These are phyloP conservation scores for Suillus tomentosus DNA, from an alignment of 768 basidiomycete genomes.

Conservation along the genomic window DNA sequence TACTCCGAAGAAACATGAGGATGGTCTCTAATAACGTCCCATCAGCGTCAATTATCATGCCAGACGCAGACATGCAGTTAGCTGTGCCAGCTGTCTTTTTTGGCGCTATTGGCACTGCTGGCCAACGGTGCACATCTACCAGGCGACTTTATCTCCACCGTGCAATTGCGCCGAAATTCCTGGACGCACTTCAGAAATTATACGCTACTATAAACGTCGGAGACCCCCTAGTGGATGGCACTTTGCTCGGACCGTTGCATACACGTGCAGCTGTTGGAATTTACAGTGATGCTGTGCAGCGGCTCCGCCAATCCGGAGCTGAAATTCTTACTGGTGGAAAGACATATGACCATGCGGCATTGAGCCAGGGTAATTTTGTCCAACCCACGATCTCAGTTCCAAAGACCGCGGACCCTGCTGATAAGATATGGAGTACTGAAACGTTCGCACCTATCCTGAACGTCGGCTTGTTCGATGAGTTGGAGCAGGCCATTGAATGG, in stretches of 20 bases:
- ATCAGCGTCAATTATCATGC: conserved; percentile 87
- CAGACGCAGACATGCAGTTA: conserved; percentile 89
- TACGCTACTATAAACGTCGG: conserved; percentile 76
- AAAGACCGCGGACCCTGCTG: conserved; percentile 50
- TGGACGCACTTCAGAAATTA: conserved; percentile 69
- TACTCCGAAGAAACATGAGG: conserved; percentile 22
- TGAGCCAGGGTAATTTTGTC: conserved; percentile 82
- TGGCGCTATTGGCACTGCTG: conserved; percentile 85
- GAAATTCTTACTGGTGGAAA: conserved; percentile 77
- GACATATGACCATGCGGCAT: conserved; percentile 49
- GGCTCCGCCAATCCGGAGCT: conserved; percentile 65
- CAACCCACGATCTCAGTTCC: conserved; percentile 83
- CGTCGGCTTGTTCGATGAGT: conserved; percentile 81
- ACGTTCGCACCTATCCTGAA: conserved; percentile 90
- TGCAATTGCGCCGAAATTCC: conserved; percentile 72
- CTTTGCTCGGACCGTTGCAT: conserved; percentile 88
- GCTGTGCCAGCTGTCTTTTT: conserved; percentile 92
- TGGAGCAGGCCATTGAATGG: conserved; percentile 86
- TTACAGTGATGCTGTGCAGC: conserved; percentile 63
- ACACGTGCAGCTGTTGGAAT: conserved; percentile 62
- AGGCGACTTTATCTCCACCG: conserved; percentile 89
- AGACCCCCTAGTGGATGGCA: conserved; percentile 76
- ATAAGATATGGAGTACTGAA: conserved; percentile 74
- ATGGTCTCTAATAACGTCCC: conserved; percentile 22
- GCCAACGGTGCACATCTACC: conserved; percentile 86